Percentiles rank a stretch among this genome's conserved stretches.
Conservation (phyloP, 768 basidiomycete species). For the Panus rudis region DNA sequence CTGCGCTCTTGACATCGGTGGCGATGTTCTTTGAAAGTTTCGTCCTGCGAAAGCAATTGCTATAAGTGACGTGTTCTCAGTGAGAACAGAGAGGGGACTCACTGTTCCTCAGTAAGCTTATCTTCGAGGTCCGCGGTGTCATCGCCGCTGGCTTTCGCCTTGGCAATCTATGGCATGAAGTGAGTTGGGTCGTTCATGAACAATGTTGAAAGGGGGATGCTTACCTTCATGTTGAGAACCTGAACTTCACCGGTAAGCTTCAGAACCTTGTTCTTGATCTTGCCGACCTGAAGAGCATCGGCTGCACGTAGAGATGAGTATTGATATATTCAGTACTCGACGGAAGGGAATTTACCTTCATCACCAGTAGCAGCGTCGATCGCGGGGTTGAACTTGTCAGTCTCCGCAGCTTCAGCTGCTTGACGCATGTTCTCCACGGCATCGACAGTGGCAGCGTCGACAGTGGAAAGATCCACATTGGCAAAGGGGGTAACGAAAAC, state of each 20-base stretch:
- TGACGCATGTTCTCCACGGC: slow-evolving; percentile 28
- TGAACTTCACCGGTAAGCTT: slow-evolving; percentile 34
- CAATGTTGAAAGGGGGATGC: not conserved
- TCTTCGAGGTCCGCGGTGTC: slow-evolving; percentile 24
- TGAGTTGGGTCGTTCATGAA: not conserved
- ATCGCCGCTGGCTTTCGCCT: slow-evolving; percentile 26
- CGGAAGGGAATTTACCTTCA: slow-evolving; percentile 12
- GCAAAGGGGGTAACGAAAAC: slow-evolving; percentile 32
- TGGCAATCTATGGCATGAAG: slow-evolving; percentile 25
- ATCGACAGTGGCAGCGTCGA: slow-evolving; percentile 20
- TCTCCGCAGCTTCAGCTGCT: slow-evolving; percentile 33
- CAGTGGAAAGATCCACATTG: slow-evolving; percentile 27
- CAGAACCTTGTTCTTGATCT: slow-evolving; percentile 40
- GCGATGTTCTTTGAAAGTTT: slow-evolving; percentile 33
- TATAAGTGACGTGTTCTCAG: not conserved
- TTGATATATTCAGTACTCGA: not conserved
- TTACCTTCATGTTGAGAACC: slow-evolving; percentile 29
- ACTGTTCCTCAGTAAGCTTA: slow-evolving; percentile 24
- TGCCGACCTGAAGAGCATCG: slow-evolving; percentile 29
- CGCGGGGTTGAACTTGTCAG: slow-evolving; percentile 29
- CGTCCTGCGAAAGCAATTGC: slow-evolving; percentile 11
- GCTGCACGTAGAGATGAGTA: slow-evolving; percentile 13
- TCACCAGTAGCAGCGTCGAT: slow-evolving; percentile 29
- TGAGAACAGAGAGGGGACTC: not conserved
- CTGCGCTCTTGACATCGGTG: slow-evolving; percentile 25